Evolutionary conservation across 1,284 basidiomycete genomes (phyloP).

Genomic region (Coniophora puteana): DNA sequence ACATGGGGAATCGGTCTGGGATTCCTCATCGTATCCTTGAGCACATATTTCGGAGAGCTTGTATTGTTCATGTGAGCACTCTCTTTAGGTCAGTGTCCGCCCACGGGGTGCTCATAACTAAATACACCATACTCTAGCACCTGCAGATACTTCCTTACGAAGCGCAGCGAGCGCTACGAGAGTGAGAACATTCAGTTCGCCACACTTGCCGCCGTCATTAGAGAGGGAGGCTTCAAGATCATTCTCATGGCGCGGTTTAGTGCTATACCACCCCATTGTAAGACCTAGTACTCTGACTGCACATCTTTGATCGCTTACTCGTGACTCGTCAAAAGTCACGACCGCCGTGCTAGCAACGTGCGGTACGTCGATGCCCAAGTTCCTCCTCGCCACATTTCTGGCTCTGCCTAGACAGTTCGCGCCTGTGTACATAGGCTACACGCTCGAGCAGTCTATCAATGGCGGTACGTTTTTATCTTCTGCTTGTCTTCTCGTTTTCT

Average conservation of each 20-base stretch:
- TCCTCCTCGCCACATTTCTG: slow-evolving; percentile 53
- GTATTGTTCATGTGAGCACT: slow-evolving; percentile 47
- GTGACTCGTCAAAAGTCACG: slow-evolving; percentile 33
- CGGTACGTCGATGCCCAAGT: slow-evolving; percentile 59
- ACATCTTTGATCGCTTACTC: not conserved
- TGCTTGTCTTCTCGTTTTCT: too few relatives aligned
- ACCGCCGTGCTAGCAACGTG: slow-evolving; percentile 67
- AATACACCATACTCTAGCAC: too few relatives aligned
- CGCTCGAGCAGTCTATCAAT: slow-evolving; percentile 25
- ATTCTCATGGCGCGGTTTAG: slow-evolving; percentile 55
- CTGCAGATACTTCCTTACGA: slow-evolving; percentile 43
- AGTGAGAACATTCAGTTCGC: slow-evolving; percentile 56
- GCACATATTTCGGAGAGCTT: slow-evolving; percentile 46
- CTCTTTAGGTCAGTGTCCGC: not conserved
- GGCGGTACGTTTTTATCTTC: too few relatives aligned
- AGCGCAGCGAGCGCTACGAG: slow-evolving; percentile 54
- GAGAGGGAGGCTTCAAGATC: slow-evolving; percentile 67
- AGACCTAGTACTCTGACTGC: slow-evolving; percentile 14
- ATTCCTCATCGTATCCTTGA: slow-evolving; percentile 45
- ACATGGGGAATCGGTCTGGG: slow-evolving; percentile 50
- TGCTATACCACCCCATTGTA: slow-evolving; percentile 62
- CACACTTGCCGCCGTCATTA: slow-evolving; percentile 56
- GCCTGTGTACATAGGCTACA: slow-evolving; percentile 53
- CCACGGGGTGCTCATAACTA: not conserved
- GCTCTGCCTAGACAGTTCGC: slow-evolving; percentile 63